Conservation (phyloP, 2,329 filamentous ascomycete species). For the Xylariaceae sp. region DNA sequence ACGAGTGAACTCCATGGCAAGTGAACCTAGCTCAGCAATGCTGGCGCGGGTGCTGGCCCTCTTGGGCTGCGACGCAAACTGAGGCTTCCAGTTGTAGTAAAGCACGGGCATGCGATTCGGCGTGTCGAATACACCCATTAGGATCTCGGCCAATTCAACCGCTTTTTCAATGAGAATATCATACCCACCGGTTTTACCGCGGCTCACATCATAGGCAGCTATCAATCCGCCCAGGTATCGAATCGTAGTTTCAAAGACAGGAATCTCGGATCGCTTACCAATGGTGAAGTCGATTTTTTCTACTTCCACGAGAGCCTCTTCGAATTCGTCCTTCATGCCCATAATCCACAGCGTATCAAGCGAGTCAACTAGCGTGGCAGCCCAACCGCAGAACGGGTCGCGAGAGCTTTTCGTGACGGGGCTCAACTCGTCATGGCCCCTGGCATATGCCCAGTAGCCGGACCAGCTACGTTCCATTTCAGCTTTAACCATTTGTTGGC, state of each 20-base stretch:
- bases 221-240: slow-evolving; percentile 84
- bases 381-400: slow-evolving; percentile 82
- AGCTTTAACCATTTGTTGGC: slow-evolving; percentile 61
- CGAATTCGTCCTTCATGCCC: slow-evolving; percentile 61
- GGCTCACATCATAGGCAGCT: slow-evolving; percentile 81
- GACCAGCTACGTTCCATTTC: slow-evolving; percentile 76
- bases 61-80: slow-evolving; percentile 57
- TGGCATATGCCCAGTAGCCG: slow-evolving; percentile 74
- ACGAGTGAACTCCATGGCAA: slow-evolving; percentile 84
- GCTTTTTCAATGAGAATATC: slow-evolving; percentile 63
- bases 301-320: slow-evolving; percentile 53
- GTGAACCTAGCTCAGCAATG: slow-evolving; percentile 68
- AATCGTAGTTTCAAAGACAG: slow-evolving; percentile 90
- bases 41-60: slow-evolving; percentile 52
- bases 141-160: slow-evolving; percentile 64
- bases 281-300: slow-evolving; percentile 75
- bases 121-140: slow-evolving; percentile 74
- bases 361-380: slow-evolving; percentile 61
- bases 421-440: slow-evolving; percentile 78
- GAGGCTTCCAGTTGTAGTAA: slow-evolving; percentile 72
- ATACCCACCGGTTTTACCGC: slow-evolving; percentile 51
- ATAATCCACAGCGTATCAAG: slow-evolving; percentile 71
- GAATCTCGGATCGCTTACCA: slow-evolving; percentile 61
- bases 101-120: slow-evolving; percentile 88
- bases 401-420: slow-evolving; percentile 63